Percentiles rank a stretch among this genome's conserved stretches.
Evolutionary conservation across 345 rosid species (phyloP).

Genomic region (Populus alba): DNA sequence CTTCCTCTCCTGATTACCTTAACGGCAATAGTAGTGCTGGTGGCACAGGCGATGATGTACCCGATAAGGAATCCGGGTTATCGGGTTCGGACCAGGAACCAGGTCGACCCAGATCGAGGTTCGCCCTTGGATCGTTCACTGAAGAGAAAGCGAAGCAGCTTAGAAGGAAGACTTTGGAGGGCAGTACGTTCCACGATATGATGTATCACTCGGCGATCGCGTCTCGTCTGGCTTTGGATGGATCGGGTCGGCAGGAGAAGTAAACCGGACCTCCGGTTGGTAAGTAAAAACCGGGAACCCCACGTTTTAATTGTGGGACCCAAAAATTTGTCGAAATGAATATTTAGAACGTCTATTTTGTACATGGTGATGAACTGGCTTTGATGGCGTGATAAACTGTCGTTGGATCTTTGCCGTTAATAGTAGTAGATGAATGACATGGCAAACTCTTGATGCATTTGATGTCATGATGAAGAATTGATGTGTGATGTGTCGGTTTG

Average conservation of each 20-base stretch:
- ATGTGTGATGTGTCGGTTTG: neutral
- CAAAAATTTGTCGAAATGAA: constrained; percentile 12
- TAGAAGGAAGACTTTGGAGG: constrained; percentile 47
- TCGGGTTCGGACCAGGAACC: constrained; percentile 23
- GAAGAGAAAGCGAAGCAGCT: constrained; percentile 71
- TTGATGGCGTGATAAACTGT: neutral
- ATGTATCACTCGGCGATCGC: constrained; percentile 83
- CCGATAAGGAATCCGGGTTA: constrained; percentile 1
- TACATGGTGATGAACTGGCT: neutral
- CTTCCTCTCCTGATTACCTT: constrained; percentile 65
- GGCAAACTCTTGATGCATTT: neutral
- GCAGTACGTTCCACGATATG: constrained; percentile 53
- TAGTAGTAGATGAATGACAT: neutral
- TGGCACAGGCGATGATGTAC: neutral
- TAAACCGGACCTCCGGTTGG: constrained; percentile 16
- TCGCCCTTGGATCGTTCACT: constrained; percentile 49
- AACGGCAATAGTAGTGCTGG: neutral
- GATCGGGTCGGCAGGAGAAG: constrained; percentile 30
- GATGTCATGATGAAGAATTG: neutral
- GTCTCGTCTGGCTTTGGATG: constrained; percentile 62
- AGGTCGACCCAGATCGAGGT: constrained; percentile 25
- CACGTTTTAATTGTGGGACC: neutral
- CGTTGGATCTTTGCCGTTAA: neutral
- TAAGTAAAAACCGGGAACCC: neutral
- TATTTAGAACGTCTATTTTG: neutral